Percentiles rank a stretch among this genome's conserved stretches.
These are phyloP conservation scores for Kwoniella mangroviensis DNA, from an alignment of 768 basidiomycete genomes.

Conservation along the genomic window DNA sequence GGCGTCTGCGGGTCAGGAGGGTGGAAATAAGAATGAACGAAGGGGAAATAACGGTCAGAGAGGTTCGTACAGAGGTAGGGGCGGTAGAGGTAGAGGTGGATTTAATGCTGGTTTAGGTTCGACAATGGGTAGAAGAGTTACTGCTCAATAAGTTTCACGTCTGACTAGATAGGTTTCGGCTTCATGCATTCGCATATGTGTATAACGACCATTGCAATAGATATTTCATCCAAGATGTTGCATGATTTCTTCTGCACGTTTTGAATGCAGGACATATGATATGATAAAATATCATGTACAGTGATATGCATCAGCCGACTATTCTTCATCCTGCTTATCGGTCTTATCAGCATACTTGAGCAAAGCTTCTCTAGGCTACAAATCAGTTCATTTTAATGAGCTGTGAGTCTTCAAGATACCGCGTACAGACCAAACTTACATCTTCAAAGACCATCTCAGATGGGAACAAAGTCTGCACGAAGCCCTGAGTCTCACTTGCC, in stretches of 20 bases:
- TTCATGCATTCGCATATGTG: slow-evolving; percentile 7
- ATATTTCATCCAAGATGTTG: too few species aligned
- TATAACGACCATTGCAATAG: background rate
- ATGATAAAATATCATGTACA: fast-evolving
- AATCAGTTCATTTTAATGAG: background rate
- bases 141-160: slow-evolving; percentile 24
- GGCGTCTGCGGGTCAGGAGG: slow-evolving; percentile 18
- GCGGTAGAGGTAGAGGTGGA: slow-evolving; percentile 51
- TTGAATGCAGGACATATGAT: background rate
- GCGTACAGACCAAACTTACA: slow-evolving; percentile 65
- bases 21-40: slow-evolving; percentile 62
- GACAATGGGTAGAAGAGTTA: slow-evolving; percentile 33
- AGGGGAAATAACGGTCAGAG: slow-evolving; percentile 59
- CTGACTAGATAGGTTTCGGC: background rate
- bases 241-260: too few species aligned
- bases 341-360: slow-evolving; percentile 85
- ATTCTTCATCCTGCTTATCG: slow-evolving; percentile 66
- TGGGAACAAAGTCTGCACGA: slow-evolving; percentile 86
- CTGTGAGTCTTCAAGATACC: background rate
- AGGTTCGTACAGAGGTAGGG: slow-evolving; percentile 37
- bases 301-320: slow-evolving; percentile 31
- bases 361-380: slow-evolving; percentile 91
- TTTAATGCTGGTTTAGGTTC: slow-evolving; percentile 51
- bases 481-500: slow-evolving; percentile 93
- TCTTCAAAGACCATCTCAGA: slow-evolving; percentile 69